Evolutionary conservation across 2,329 filamentous ascomycete species (phyloP).

Genomic region (Alternaria tenuissima): DNA sequence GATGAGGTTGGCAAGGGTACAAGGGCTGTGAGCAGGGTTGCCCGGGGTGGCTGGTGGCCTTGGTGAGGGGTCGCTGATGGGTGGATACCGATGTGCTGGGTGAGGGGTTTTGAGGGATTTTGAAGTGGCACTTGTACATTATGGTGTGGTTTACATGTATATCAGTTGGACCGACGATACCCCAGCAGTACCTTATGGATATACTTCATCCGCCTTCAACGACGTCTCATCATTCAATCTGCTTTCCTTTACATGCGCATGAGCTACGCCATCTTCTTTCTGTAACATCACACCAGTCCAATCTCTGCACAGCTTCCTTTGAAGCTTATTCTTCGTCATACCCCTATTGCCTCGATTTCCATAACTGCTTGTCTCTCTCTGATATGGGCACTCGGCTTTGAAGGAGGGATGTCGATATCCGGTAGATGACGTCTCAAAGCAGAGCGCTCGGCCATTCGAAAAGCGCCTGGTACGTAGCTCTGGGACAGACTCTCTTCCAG

Average conservation of each 20-base stretch:
- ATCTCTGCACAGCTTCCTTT: not conserved
- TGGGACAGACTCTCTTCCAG: not conserved
- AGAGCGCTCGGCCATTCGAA: not conserved
- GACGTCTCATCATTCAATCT: not conserved
- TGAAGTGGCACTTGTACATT: not conserved
- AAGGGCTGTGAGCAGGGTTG: slow-evolving; percentile 22
- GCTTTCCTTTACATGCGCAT: not conserved
- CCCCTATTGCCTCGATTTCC: not conserved
- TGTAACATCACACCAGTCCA: not conserved
- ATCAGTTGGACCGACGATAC: slow-evolving; percentile 8
- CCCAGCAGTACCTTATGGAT: not conserved
- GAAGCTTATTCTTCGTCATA: not conserved
- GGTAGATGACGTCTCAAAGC: not conserved
- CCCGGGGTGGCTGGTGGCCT: slow-evolving; percentile 36
- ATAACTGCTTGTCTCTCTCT: not conserved
- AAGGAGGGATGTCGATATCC: not conserved
- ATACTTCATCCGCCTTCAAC: not conserved
- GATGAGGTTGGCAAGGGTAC: slow-evolving; percentile 23
- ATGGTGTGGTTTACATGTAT: slow-evolving; percentile 4
- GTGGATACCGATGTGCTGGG: not conserved
- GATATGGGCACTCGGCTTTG: not conserved
- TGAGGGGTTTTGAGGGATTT: not conserved
- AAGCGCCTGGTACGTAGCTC: not conserved
- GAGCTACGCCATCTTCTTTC: not conserved
- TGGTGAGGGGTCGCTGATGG: slow-evolving; percentile 21